Evolutionary conservation across 768 basidiomycete genomes (phyloP).

Genomic region (Phanerodontia chrysosporium): DNA sequence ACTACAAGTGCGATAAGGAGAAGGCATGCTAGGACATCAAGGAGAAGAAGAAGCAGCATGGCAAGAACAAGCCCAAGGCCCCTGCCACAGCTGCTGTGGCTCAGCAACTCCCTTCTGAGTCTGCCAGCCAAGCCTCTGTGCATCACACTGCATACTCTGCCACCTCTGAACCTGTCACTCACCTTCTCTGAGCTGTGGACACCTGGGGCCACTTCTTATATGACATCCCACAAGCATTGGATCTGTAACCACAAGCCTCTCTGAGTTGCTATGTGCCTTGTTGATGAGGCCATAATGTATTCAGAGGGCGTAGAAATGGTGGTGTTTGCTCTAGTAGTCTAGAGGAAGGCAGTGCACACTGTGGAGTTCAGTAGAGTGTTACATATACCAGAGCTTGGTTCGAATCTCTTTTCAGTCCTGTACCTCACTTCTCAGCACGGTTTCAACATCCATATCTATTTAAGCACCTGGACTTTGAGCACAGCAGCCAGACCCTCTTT

Average conservation of each 20-base stretch:
- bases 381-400: conserved; percentile 22
- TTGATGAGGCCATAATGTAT: conserved; percentile 15
- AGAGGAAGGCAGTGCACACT: too few relatives aligned
- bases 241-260: conserved; percentile 16
- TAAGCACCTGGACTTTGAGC: conserved; percentile 7
- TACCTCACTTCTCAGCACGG: neutral
- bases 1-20: too few relatives aligned
- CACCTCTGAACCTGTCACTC: neutral
- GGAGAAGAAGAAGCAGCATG: too few relatives aligned
- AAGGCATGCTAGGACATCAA: too few relatives aligned
- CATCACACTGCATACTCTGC: too few relatives aligned
- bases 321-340: conserved; percentile 16
- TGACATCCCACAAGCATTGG: conserved; percentile 30
- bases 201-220: conserved; percentile 32
- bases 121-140: too few relatives aligned
- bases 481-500: conserved; percentile 10
- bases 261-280: conserved; percentile 21
- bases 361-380: conserved; percentile 16
- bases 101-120: too few relatives aligned
- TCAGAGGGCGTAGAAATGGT: conserved; percentile 26
- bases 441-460: conserved; percentile 10
- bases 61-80: too few relatives aligned
- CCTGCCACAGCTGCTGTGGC: neutral
- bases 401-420: conserved; percentile 13
- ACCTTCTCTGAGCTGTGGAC: conserved; percentile 24